A percentile compares a stretch with the other conserved stretches of the same genome.
phyloP scores from a whole-genome alignment of 768 basidiomycete genomes.

The Rubroboletus pulcherrimus region DNA sequence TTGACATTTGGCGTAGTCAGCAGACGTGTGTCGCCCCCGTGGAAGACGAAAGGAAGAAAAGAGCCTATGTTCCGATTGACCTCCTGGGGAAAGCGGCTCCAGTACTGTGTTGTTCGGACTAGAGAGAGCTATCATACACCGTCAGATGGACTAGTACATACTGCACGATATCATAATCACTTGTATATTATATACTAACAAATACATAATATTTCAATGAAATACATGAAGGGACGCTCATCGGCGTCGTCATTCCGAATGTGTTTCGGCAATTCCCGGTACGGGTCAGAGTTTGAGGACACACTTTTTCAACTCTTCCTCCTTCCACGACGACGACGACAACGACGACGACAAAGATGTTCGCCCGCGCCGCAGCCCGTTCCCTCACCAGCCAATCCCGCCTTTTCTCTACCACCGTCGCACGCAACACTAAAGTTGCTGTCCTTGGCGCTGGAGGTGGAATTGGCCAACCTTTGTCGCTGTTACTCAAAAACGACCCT shows the following conservation, averaged over 20 bases:
- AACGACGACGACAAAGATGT: conserved; percentile 46
- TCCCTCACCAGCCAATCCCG: conserved; percentile 53
- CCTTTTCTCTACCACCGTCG: conserved; percentile 70
- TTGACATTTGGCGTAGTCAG: conserved; percentile 9
- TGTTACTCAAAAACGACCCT: conserved; percentile 86
- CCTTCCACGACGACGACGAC: conserved; percentile 8
- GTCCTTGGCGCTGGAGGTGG: conserved; percentile 99
- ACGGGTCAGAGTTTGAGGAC: background rate
- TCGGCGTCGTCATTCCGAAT: conserved; percentile 1
- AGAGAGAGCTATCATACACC: background rate
- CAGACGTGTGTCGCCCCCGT: conserved; percentile 4
- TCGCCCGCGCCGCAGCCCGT: conserved; percentile 61
- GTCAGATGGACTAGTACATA: background rate
- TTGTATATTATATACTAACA: background rate
- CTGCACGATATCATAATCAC: background rate
- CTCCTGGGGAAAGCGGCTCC: background rate
- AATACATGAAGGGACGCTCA: background rate
- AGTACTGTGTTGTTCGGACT: background rate
- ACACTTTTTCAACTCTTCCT: background rate
- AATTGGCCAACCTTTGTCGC: conserved; percentile 95
- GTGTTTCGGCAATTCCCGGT: conserved; percentile 14
- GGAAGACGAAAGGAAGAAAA: background rate
- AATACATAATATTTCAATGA: background rate
- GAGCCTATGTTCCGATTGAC: background rate
- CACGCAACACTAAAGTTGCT: conserved; percentile 81